These are phyloP conservation scores for Talaromyces borbonicus DNA, from an alignment of 495 filamentous ascomycete species.

Conservation along the genomic window DNA sequence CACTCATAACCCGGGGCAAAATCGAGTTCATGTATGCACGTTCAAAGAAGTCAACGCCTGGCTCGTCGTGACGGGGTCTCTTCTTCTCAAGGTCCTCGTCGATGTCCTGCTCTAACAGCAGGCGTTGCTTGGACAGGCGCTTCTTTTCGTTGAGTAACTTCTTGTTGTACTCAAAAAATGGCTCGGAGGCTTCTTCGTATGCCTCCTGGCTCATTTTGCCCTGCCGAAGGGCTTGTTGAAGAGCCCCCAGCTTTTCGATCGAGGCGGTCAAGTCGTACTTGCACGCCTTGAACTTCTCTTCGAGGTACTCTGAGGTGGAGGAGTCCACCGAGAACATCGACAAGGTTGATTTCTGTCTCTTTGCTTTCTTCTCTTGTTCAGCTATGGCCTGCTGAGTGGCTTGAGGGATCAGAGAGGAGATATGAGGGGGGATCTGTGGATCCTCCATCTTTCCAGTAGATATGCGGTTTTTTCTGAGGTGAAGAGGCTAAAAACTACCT, in stretches of 20 bases:
- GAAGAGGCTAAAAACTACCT: too few species aligned
- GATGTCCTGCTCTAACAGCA: background rate
- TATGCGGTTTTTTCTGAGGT: too few species aligned
- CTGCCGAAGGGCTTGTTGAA: background rate
- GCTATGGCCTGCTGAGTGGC: background rate
- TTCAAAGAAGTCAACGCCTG: slow-evolving; percentile 8
- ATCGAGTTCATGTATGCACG: slow-evolving; percentile 10
- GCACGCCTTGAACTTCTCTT: slow-evolving; percentile 2
- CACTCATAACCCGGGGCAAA: slow-evolving; percentile 10
- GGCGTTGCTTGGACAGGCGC: background rate
- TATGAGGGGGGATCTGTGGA: background rate
- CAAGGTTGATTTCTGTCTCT: background rate
- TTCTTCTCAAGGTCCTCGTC: slow-evolving; percentile 7
- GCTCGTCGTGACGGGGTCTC: background rate
- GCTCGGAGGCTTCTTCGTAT: background rate
- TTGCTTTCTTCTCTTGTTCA: background rate
- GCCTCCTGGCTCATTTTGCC: background rate
- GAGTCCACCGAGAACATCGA: background rate
- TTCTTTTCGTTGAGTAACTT: background rate
- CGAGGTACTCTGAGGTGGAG: background rate
- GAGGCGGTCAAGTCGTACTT: background rate
- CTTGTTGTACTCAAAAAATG: background rate
- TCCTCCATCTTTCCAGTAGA: too few species aligned
- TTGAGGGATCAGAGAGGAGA: background rate
- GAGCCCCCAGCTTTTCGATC: background rate